These are phyloP conservation scores for Geotrichum fermentans DNA, from an alignment of 1,139 yeast genomes.

Conservation along the genomic window DNA sequence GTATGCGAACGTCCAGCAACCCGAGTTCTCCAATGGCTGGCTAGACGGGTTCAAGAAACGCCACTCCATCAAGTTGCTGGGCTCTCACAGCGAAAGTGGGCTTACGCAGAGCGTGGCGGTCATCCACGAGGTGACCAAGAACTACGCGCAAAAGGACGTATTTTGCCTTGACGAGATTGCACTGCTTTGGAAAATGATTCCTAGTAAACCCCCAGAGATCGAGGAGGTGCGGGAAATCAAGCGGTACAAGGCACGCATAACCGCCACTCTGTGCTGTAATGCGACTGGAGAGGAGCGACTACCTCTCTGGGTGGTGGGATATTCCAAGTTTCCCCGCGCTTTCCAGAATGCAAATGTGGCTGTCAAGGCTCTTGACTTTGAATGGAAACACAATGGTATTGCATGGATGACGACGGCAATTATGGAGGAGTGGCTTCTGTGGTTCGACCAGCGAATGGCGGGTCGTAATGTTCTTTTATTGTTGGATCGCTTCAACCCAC, in stretches of 20 bases:
- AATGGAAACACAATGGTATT: conserved; percentile 20
- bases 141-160: conserved; percentile 15
- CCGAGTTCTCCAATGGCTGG: conserved; percentile 20
- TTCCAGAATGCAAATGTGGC: conserved; percentile 18
- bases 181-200: conserved; percentile 18
- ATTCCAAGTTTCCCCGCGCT: conserved; percentile 17
- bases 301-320: conserved; percentile 19
- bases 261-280: conserved; percentile 17
- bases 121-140: conserved; percentile 16
- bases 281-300: conserved; percentile 18
- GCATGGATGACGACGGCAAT: conserved; percentile 20
- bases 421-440: conserved; percentile 18
- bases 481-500: conserved; percentile 18
- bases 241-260: conserved; percentile 17
- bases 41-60: conserved; percentile 19
- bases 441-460: conserved; percentile 18
- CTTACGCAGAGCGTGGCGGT: conserved; percentile 15
- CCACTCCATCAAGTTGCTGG: conserved; percentile 14
- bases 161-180: conserved; percentile 17
- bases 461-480: conserved; percentile 13
- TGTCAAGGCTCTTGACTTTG: conserved; percentile 18
- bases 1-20: conserved; percentile 15
- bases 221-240: conserved; percentile 17
- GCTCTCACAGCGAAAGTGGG: conserved; percentile 16
- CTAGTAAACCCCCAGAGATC: conserved; percentile 18